Conservation (phyloP, 768 basidiomycete genomes). For the Favolaschia claudopus region DNA sequence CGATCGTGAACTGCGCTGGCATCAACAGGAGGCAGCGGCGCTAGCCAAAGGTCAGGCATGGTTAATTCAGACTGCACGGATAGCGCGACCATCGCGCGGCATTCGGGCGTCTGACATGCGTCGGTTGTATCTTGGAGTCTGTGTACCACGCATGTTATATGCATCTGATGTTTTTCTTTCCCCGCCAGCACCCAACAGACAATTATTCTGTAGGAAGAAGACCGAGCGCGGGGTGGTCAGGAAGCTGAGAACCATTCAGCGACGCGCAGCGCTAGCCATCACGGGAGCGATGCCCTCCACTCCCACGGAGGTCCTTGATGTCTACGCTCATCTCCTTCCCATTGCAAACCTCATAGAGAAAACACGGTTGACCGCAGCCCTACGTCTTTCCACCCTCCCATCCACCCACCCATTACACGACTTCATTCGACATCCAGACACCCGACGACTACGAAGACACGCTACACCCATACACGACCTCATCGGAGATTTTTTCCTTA, state of each 20-base stretch:
- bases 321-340: constrained; percentile 12
- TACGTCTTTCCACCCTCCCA: neutral
- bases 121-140: constrained; percentile 19
- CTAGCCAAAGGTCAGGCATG: constrained; percentile 27
- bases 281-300: constrained; percentile 25
- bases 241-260: constrained; percentile 19
- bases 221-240: neutral
- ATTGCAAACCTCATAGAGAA: neutral
- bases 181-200: neutral
- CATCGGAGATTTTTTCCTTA: neutral
- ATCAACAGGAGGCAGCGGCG: constrained; percentile 30
- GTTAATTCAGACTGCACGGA: constrained; percentile 14
- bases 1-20: constrained; percentile 37
- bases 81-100: constrained; percentile 12
- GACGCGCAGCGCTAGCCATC: constrained; percentile 20
- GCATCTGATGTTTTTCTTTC: constrained; percentile 28
- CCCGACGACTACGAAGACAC: neutral
- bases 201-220: neutral
- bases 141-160: constrained; percentile 33
- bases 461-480: neutral
- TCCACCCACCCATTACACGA: neutral
- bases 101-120: constrained; percentile 8
- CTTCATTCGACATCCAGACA: neutral
- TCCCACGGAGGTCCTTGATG: constrained; percentile 18
- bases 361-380: neutral